phyloP scores from a whole-genome alignment of 495 filamentous ascomycete genomes.

The Echria macrotheca region DNA sequence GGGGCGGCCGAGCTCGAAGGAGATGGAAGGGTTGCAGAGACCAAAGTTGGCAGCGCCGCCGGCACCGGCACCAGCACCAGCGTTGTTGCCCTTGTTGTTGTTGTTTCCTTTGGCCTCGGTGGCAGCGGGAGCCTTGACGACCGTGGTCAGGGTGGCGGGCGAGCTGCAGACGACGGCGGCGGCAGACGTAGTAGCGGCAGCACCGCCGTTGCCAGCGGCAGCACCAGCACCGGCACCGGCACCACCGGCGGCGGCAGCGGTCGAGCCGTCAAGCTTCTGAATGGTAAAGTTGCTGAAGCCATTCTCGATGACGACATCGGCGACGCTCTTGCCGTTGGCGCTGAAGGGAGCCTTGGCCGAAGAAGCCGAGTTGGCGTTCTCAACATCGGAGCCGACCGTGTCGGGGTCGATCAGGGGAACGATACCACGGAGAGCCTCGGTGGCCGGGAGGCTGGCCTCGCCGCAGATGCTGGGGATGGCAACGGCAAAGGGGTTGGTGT shows the following conservation, averaged over 20 bases:
- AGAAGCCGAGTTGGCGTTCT: slow-evolving; percentile 48
- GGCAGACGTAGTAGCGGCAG: neutral
- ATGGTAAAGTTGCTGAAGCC: slow-evolving; percentile 55
- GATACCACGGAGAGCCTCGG: slow-evolving; percentile 52
- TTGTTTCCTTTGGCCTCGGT: slow-evolving; percentile 2
- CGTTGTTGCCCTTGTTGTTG: slow-evolving; percentile 4
- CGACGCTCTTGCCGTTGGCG: slow-evolving; percentile 49
- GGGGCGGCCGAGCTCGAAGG: slow-evolving; percentile 44
- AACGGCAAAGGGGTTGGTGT: slow-evolving; percentile 58
- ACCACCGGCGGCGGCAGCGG: slow-evolving; percentile 18
- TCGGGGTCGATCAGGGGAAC: slow-evolving; percentile 56
- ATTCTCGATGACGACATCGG: slow-evolving; percentile 45
- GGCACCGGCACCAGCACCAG: slow-evolving; percentile 10
- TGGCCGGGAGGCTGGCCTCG: slow-evolving; percentile 51
- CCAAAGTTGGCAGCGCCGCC: slow-evolving; percentile 43
- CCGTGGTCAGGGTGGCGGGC: slow-evolving; percentile 7
- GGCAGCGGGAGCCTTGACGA: slow-evolving; percentile 4
- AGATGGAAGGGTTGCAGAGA: slow-evolving; percentile 49
- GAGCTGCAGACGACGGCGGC: slow-evolving; percentile 4
- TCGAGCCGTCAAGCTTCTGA: slow-evolving; percentile 31
- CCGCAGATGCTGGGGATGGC: slow-evolving; percentile 51
- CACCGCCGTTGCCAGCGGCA: neutral
- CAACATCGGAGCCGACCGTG: slow-evolving; percentile 44
- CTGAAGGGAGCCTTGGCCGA: slow-evolving; percentile 46
- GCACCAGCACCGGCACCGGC: slow-evolving; percentile 13